Evolutionary conservation across 2,329 filamentous ascomycete genomes (phyloP), one percentile per base, ranked within the genome.

Genomic region (Pseudogymnoascus sp.): DNA sequence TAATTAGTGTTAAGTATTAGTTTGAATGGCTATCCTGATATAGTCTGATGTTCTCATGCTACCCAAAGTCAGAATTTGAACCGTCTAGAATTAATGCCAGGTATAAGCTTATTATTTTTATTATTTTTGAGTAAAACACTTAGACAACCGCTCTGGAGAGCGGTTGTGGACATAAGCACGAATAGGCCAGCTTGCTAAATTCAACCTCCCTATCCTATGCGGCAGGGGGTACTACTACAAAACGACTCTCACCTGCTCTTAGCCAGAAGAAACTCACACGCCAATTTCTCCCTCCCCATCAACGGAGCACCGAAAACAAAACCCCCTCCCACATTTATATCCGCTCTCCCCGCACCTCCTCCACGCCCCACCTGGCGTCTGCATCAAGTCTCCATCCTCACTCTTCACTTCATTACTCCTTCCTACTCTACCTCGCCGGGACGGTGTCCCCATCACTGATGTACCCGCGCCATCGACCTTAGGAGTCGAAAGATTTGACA

Each of bases 301-400:
- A 34, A 12, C 49, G 12, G 49, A 56, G 28, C 84, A 87, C 8
- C 76, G 77, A 67, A 88, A 85, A 72, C 85, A 87, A 73, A 86
- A 87, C 65, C 83, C 79, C 62, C 81, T 76, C 3, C 79, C 79
- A 65, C 84, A 87, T 14, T 73, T 75, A 69, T 82, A 86, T 11
- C 81, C 84, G 66, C 79, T 78, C 66, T 81, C 74, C 3, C 84
- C 84, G 64, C 85, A 87, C 12, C 75, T 75, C 61, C 80, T 75
- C 67, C 77, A 67, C 12, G 79, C 78, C 1, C 82, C 82, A 1
- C 81, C 78, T 0, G 82, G 82, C 8, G 82, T 84, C 66, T 75
- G 75, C 77, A 70, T 63, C 38, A 69, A 2, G 5, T 56, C 9
- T 2, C n/a, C 28, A 34, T 34, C 28, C n/a, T 31, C 25, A 8